Conservation (phyloP, 257 asterid species). For the Scutellaria baicalensis region DNA sequence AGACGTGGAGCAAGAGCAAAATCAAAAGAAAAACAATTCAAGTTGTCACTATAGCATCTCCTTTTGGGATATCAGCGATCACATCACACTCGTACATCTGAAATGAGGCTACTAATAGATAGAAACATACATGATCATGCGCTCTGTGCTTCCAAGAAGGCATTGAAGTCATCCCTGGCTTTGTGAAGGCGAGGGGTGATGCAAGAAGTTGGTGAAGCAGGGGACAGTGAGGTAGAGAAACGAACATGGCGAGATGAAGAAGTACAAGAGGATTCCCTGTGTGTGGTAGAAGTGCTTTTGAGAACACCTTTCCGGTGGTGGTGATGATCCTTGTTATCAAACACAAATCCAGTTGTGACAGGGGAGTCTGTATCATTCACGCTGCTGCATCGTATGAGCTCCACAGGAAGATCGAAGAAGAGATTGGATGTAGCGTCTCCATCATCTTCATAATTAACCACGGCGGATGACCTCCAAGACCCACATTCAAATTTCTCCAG, state of each 20-base stretch:
- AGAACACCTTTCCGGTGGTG: constrained; percentile 47
- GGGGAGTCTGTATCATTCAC: constrained; percentile 49
- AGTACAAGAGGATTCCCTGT: constrained; percentile 4
- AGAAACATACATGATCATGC: constrained; percentile 12
- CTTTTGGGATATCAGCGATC: too few species aligned
- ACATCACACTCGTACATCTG: too few species aligned
- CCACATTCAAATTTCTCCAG: constrained; percentile 84
- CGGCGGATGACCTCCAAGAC: constrained; percentile 64
- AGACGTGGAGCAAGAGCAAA: too few species aligned
- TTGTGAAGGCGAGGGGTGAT: constrained; percentile 38
- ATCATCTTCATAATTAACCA: constrained; percentile 31
- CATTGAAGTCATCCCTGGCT: constrained; percentile 62
- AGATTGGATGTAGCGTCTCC: constrained; percentile 29
- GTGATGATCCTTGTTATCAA: constrained; percentile 31
- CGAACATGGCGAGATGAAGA: constrained; percentile 55
- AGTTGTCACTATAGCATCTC: too few species aligned
- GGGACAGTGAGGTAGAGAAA: constrained; percentile 38
- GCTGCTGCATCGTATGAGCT: constrained; percentile 49
- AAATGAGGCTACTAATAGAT: too few species aligned
- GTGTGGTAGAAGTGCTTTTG: constrained; percentile 28
- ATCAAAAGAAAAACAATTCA: too few species aligned
- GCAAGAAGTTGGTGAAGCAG: constrained; percentile 39
- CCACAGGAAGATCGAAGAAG: constrained; percentile 80
- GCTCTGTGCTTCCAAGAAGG: constrained; percentile 62
- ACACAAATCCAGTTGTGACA: constrained; percentile 57